Percentiles rank a stretch among this genome's conserved stretches.
Evolutionary conservation across 352 stramenopile species (phyloP).

Genomic region (Globisporangium nunn): DNA sequence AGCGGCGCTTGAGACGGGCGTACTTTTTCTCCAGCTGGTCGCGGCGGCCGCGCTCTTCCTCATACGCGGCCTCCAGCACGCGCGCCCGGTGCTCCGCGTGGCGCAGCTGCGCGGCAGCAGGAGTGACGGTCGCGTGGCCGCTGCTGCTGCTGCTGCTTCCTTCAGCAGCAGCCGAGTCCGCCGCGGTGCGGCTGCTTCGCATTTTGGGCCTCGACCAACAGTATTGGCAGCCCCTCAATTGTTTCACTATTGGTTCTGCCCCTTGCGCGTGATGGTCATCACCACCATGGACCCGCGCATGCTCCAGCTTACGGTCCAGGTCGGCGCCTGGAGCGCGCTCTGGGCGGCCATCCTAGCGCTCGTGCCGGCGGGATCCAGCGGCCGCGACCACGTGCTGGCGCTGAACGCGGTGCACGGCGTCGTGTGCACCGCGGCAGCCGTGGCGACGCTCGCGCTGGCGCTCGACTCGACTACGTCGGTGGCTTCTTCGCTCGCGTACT

Average conservation of each 20-base stretch:
- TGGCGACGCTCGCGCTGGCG: conserved; percentile 28
- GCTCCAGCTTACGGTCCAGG: conserved; percentile 20
- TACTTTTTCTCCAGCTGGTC: conserved; percentile 66
- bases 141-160: neutral
- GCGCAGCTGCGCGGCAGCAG: conserved; percentile 1
- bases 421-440: conserved; percentile 45
- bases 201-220: neutral
- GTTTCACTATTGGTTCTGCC: no score
- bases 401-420: conserved; percentile 64
- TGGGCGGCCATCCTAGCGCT: conserved; percentile 44
- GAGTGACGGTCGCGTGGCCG: neutral
- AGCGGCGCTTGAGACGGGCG: conserved; percentile 54
- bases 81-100: conserved; percentile 22
- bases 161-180: no score
- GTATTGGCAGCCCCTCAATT: no score
- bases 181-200: no score
- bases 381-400: conserved; percentile 58
- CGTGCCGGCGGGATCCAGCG: conserved; percentile 29
- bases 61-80: conserved; percentile 37
- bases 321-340: conserved; percentile 34
- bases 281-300: conserved; percentile 22
- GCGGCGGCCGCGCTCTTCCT: conserved; percentile 40
- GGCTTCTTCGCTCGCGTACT: conserved; percentile 54
- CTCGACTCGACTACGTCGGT: conserved; percentile 54
- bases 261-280: no score